A percentile compares a stretch with the other conserved stretches of the same genome.
Conservation (phyloP, 495 filamentous ascomycete genomes). For the Podospora pseudopauciseta region DNA sequence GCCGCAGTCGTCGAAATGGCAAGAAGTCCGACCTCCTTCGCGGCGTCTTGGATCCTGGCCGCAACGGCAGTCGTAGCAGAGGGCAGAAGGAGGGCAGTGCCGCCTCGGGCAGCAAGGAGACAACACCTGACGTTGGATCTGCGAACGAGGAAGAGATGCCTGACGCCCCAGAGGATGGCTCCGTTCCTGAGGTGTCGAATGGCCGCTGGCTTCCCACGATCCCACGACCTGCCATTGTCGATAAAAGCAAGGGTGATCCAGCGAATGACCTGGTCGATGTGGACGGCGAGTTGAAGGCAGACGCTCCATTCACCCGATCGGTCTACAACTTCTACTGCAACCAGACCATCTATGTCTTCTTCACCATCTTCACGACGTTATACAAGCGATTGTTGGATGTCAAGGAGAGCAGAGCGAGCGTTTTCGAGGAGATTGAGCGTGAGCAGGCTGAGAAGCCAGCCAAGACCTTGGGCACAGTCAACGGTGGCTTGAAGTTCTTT, state of each 20-base stretch:
- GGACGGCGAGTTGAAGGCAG: slow-evolving; percentile 66
- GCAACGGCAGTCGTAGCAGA: slow-evolving; percentile 58
- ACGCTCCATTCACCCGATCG: slow-evolving; percentile 74
- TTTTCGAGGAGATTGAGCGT: slow-evolving; percentile 66
- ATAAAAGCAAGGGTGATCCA: slow-evolving; percentile 35
- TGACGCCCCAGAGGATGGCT: slow-evolving; percentile 46
- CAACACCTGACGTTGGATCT: slow-evolving; percentile 76
- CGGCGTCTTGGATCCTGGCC: slow-evolving; percentile 74
- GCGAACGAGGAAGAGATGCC: slow-evolving; percentile 63
- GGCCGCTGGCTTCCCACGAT: slow-evolving; percentile 52
- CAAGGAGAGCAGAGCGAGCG: slow-evolving; percentile 70
- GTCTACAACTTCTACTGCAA: slow-evolving; percentile 87
- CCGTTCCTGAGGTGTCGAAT: slow-evolving; percentile 49
- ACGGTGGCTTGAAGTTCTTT: slow-evolving; percentile 45
- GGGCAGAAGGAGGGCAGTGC: slow-evolving; percentile 71
- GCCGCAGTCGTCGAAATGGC: slow-evolving; percentile 63
- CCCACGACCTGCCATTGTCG: slow-evolving; percentile 46
- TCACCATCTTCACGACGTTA: slow-evolving; percentile 82
- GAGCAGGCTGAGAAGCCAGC: slow-evolving; percentile 72
- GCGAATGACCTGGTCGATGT: slow-evolving; percentile 38
- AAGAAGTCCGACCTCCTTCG: slow-evolving; percentile 80
- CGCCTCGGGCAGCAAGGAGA: slow-evolving; percentile 72
- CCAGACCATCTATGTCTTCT: slow-evolving; percentile 84
- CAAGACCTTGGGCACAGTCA: slow-evolving; percentile 68
- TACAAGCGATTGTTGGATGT: slow-evolving; percentile 79